phyloP scores from a whole-genome alignment of 345 rosid genomes.

The Excoecaria agallocha region DNA sequence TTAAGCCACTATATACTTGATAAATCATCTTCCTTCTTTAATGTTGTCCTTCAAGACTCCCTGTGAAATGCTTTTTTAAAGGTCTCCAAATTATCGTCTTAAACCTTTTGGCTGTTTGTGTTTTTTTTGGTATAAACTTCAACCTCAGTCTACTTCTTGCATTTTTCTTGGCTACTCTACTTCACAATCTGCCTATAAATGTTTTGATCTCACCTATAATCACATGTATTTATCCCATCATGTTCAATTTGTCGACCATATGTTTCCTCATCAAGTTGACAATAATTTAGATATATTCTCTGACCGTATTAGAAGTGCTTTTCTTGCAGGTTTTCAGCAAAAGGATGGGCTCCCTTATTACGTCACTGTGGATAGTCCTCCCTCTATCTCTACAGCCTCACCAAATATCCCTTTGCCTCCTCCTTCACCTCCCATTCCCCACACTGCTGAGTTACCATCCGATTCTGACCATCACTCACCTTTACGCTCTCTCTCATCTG shows the following conservation, averaged over 20 bases:
- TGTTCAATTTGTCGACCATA: neutral
- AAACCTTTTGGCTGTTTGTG: neutral
- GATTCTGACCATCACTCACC: neutral
- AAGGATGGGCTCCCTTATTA: neutral
- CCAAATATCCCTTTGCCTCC: neutral
- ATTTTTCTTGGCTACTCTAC: conserved; percentile 6
- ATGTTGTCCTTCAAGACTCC: neutral
- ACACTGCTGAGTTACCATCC: neutral
- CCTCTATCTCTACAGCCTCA: neutral
- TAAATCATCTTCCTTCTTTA: neutral
- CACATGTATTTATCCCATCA: neutral
- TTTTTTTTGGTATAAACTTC: neutral
- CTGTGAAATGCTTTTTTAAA: neutral
- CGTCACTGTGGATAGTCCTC: too few species aligned
- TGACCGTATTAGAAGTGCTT: neutral
- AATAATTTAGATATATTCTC: neutral
- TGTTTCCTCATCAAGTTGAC: neutral
- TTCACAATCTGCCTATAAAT: neutral
- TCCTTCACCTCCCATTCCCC: neutral
- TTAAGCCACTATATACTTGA: too few species aligned
- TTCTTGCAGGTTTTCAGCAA: neutral
- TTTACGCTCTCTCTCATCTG: neutral
- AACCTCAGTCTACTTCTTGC: neutral
- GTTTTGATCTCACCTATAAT: neutral
- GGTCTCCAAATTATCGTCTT: neutral